Evolutionary conservation across 257 asterid species (phyloP).

Genomic region (Lantana camara): DNA sequence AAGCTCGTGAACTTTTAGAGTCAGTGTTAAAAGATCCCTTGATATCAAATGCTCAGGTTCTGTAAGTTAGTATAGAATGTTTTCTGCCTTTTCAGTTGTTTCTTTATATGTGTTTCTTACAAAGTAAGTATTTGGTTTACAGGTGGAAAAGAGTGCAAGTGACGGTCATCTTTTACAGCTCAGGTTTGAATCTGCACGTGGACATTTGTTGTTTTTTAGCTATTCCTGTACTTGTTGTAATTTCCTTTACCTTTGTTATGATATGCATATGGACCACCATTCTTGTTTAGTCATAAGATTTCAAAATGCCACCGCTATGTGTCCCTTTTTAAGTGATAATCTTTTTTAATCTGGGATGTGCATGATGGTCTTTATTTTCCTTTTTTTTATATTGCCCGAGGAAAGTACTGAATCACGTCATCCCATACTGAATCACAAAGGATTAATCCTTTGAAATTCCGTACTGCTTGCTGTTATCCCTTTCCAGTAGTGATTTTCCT

Average conservation of each 20-base stretch:
- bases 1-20: constrained; percentile 84
- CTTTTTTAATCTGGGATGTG: constrained; percentile 13
- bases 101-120: constrained; percentile 21
- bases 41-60: constrained; percentile 76
- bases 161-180: constrained; percentile 94
- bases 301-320: constrained; percentile 11
- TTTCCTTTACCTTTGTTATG: not conserved
- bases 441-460: not conserved
- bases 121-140: constrained; percentile 32
- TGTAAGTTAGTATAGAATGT: constrained; percentile 21
- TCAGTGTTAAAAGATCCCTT: constrained; percentile 85
- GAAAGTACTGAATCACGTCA: not conserved
- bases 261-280: not conserved
- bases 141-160: constrained; percentile 77
- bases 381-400: constrained; percentile 10
- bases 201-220: constrained; percentile 19
- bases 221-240: not conserved
- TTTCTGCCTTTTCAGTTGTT: constrained; percentile 21
- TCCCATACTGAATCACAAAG: not conserved
- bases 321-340: not conserved
- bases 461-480: not conserved
- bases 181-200: constrained; percentile 54
- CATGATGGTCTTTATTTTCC: not conserved
- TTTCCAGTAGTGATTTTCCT: not conserved
- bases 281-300: not conserved